Conservation (phyloP, 805 yeast genomes). For the Saitoella complicata region DNA sequence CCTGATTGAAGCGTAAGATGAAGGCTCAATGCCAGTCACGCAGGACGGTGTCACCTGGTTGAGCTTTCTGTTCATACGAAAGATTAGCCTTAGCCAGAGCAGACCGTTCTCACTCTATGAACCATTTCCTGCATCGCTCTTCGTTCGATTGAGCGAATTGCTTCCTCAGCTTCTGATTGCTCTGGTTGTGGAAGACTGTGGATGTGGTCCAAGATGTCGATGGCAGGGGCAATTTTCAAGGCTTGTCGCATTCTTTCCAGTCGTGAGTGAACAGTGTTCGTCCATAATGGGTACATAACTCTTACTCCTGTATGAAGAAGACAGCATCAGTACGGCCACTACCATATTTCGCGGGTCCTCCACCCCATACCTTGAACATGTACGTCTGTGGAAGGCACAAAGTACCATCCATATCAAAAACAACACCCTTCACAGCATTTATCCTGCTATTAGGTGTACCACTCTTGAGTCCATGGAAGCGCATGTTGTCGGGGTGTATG, state of each 20-base stretch:
- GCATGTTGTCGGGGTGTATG: too few species aligned
- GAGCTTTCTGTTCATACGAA: slow-evolving; percentile 15
- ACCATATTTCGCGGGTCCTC: too few species aligned
- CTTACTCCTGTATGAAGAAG: too few species aligned
- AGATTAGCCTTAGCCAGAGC: too few species aligned
- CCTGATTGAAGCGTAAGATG: too few species aligned
- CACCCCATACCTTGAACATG: slow-evolving; percentile 14
- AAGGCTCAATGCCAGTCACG: too few species aligned
- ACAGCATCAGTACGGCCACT: too few species aligned
- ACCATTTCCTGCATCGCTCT: slow-evolving; percentile 45
- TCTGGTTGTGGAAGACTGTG: slow-evolving; percentile 27
- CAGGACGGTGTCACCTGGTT: slow-evolving; percentile 14
- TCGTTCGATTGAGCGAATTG: slow-evolving; percentile 38
- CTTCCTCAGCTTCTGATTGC: slow-evolving; percentile 29
- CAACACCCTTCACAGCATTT: slow-evolving; percentile 33
- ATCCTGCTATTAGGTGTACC: slow-evolving; percentile 19
- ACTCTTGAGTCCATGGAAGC: neutral
- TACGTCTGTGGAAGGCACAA: slow-evolving; percentile 40
- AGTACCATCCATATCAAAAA: slow-evolving; percentile 75
- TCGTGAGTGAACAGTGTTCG: too few species aligned
- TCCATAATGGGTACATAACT: too few species aligned
- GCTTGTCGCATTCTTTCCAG: slow-evolving; percentile 43
- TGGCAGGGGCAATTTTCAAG: slow-evolving; percentile 29
- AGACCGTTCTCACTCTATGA: neutral
- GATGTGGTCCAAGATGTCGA: slow-evolving; percentile 41